A percentile compares a stretch with the other conserved stretches of the same genome.
Conservation (phyloP, 139 green algal genomes). For the Chlamydomonas schloesseri region DNA sequence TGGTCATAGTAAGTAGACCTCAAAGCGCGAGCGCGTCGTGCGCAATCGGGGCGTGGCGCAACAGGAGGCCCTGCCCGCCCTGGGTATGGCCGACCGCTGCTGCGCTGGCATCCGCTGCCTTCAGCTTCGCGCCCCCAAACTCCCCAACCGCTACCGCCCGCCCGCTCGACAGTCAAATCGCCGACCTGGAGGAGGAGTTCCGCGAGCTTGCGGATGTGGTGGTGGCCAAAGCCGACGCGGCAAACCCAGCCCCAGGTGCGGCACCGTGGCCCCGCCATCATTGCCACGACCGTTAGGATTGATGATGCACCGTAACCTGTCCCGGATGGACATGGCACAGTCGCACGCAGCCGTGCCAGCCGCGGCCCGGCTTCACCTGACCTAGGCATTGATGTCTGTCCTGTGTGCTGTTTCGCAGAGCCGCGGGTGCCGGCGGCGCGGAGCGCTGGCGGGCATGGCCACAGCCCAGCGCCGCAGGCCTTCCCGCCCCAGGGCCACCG, state of each 20-base stretch:
- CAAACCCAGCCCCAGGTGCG: background rate
- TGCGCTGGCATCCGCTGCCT: background rate
- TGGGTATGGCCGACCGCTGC: background rate
- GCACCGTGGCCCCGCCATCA: background rate
- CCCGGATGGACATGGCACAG: too few relatives aligned
- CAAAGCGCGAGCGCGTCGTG: background rate
- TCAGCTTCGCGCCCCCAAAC: background rate
- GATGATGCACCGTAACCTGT: too few relatives aligned
- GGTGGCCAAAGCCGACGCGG: conserved; percentile 2
- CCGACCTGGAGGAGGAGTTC: conserved; percentile 31
- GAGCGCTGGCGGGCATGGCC: too few relatives aligned
- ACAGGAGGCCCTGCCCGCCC: background rate
- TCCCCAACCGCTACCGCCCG: too few relatives aligned
- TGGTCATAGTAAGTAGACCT: conserved; percentile 33
- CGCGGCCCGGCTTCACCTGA: too few relatives aligned
- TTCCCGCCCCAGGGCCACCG: too few relatives aligned
- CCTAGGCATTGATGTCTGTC: too few relatives aligned
- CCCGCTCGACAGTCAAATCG: background rate
- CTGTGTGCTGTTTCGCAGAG: too few relatives aligned
- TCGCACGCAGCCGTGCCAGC: too few relatives aligned
- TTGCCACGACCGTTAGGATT: background rate
- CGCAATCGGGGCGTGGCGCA: background rate
- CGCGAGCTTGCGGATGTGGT: conserved; percentile 32
- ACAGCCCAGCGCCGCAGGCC: too few relatives aligned
- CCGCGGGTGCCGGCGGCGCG: too few relatives aligned